Conservation (phyloP, 2,329 filamentous ascomycete species). For the Arthroderma sp. region DNA sequence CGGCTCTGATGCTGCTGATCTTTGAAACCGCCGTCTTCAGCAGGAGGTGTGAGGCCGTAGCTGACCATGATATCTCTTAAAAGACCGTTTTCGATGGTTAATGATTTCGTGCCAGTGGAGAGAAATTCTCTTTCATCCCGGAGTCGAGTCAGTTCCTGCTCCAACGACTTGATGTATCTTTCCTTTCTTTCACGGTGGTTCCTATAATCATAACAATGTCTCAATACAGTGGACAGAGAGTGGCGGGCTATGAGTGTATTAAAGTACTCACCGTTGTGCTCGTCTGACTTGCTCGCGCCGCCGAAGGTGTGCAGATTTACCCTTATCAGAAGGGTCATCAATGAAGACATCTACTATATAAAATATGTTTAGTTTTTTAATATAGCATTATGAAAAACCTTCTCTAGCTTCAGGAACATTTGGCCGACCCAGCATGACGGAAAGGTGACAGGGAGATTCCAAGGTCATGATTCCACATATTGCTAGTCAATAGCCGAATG, state of each 20-base stretch:
- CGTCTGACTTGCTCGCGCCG: slow-evolving; percentile 19
- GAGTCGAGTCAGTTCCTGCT: slow-evolving; percentile 16
- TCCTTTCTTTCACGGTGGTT: slow-evolving; percentile 21
- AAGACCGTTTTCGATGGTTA: slow-evolving; percentile 12
- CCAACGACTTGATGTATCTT: slow-evolving; percentile 19
- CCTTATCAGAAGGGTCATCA: slow-evolving; percentile 6
- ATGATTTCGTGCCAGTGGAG: slow-evolving; percentile 7
- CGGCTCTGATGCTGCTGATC: background rate
- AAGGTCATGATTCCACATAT: no score
- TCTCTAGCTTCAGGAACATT: no score
- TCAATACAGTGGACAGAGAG: no score
- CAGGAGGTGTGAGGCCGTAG: slow-evolving; percentile 12
- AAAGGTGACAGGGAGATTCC: no score
- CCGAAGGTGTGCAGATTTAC: slow-evolving; percentile 12
- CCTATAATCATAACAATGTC: slow-evolving; percentile 7
- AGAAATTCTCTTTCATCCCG: slow-evolving; percentile 15
- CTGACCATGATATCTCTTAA: slow-evolving; percentile 13
- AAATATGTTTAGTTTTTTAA: no score
- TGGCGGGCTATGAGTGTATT: background rate
- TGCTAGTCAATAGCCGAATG: no score
- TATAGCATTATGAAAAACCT: no score
- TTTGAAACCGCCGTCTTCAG: background rate
- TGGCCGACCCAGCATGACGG: no score
- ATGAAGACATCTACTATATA: background rate
- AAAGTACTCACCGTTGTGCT: slow-evolving; percentile 16